Percentiles rank a stretch among this genome's conserved stretches.
Evolutionary conservation across 176 grass and related monocot species (phyloP).

Genomic region (Pontederia paniculata): DNA sequence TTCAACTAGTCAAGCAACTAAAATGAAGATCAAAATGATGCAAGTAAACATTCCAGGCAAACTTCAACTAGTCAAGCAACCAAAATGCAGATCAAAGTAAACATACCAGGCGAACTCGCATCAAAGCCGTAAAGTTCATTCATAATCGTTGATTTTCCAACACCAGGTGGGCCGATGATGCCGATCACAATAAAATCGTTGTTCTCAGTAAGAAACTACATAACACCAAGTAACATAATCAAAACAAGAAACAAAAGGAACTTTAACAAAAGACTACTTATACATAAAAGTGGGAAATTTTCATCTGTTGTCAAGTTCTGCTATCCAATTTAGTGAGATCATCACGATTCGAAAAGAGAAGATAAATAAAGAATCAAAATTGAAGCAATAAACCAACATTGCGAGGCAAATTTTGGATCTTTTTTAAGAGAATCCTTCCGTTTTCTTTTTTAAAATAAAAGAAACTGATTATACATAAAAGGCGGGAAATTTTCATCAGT

Average conservation of each 20-base stretch:
- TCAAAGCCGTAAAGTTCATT: slow-evolving; percentile 86
- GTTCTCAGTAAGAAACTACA: slow-evolving; percentile 88
- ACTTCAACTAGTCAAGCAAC: neutral
- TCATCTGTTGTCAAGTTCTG: too few relatives aligned
- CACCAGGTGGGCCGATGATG: slow-evolving; percentile 67
- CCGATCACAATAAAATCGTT: slow-evolving; percentile 91
- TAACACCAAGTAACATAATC: neutral
- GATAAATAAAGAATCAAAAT: neutral
- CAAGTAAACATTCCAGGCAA: slow-evolving; percentile 37
- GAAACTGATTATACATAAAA: neutral
- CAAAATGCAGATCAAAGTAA: neutral
- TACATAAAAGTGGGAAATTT: too few relatives aligned
- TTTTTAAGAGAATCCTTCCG: neutral
- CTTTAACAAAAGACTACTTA: neutral
- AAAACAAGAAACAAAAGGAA: neutral
- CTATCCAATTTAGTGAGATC: too few relatives aligned
- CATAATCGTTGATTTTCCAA: slow-evolving; percentile 84
- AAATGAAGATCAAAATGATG: neutral
- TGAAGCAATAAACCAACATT: neutral
- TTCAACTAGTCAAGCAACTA: neutral
- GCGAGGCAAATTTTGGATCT: neutral
- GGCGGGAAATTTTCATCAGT: too few relatives aligned
- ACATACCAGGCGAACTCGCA: slow-evolving; percentile 53
- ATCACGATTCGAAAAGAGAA: too few relatives aligned
- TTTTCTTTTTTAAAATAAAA: neutral